A percentile compares a stretch with the other conserved stretches of the same genome.
Conservation (phyloP, 2,329 filamentous ascomycete species). For the Penicillium sp. region DNA sequence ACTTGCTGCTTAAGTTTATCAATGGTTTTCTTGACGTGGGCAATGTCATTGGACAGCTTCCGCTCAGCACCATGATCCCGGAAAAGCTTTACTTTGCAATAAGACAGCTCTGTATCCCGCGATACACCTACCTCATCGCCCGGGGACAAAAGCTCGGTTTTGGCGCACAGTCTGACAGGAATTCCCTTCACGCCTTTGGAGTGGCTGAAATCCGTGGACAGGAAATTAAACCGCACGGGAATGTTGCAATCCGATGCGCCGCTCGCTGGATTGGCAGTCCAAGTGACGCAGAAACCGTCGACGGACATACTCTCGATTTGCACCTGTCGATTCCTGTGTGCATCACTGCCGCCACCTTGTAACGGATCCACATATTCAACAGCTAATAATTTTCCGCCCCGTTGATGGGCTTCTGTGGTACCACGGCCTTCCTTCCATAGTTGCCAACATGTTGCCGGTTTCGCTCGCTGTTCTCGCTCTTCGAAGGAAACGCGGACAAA, state of each 20-base stretch:
- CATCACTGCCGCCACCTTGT: slow-evolving; percentile 56
- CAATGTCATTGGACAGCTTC: slow-evolving; percentile 90
- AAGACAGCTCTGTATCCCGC: slow-evolving; percentile 71
- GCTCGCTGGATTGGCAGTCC: slow-evolving; percentile 69
- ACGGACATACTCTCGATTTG: slow-evolving; percentile 78
- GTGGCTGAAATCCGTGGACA: slow-evolving; percentile 97
- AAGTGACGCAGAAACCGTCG: slow-evolving; percentile 88
- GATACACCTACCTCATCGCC: slow-evolving; percentile 44
- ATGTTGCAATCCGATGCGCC: slow-evolving; percentile 75
- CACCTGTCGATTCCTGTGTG: slow-evolving; percentile 60
- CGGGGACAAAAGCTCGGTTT: slow-evolving; percentile 69
- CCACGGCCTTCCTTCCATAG: slow-evolving; percentile 95
- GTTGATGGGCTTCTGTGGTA: slow-evolving; percentile 91
- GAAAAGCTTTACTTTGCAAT: slow-evolving; percentile 96
- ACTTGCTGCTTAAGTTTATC: slow-evolving; percentile 96
- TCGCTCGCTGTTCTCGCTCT: slow-evolving; percentile 86
- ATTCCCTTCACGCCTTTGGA: slow-evolving; percentile 99
- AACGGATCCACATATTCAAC: slow-evolving; percentile 83
- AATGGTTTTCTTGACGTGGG: slow-evolving; percentile 93
- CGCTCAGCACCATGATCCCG: slow-evolving; percentile 92
- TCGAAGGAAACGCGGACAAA: slow-evolving; percentile 96
- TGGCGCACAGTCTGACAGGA: slow-evolving; percentile 86
- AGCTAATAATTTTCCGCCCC: slow-evolving; percentile 87
- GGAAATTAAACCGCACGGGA: slow-evolving; percentile 93
- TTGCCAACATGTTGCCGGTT: slow-evolving; percentile 81